Base-by-base conservation (phyloP, 768 basidiomycete species). In the Nidularia sp. region DNA sequence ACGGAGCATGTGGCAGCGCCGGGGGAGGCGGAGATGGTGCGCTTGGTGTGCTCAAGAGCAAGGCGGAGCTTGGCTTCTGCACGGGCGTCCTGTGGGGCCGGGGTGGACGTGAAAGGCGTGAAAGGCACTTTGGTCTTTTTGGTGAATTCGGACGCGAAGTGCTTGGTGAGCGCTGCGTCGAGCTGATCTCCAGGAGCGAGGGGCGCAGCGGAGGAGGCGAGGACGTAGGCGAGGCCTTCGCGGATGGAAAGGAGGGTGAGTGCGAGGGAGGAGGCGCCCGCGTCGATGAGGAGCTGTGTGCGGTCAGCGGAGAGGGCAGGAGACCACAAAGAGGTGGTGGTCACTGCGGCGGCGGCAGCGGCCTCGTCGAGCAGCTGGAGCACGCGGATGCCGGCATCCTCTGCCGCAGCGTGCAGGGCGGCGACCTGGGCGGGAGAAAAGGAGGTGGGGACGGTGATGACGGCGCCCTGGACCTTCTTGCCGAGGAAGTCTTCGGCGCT, bases 121-220 rank as follows among this genome's bases (percentile, higher is more conserved):
- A 97, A 75, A 0, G 85, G 72, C 22, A 80, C 80, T 68, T 91
- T 93, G 13, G 88, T 94, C 75, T 97, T 99, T 73, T 98, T 98
- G 47, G 90, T 90, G 69, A 99, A 99, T 57, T 99, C 96, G 64
- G 93, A 85, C 49, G 90, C 85, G 67, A 99, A 97, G 75, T 90
- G 90, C 54, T 88, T 86, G 72, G 97, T 84, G 41, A 98, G 78
- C 62, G 85, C 81, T 54, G 83, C 81, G 70, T 93, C 91, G 61
- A 95, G 83, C 53, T 80, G 77, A 57, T 88, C 80, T 0, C 86
- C 90, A 4, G 86, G 84, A 44, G 87, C 65, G 29, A 65, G 59
- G 34, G 75, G 65, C 34, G 70, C 69, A n/a, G 73, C 68, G 5
- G 77, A 71, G 0, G 80, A 75, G 3, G 81, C 81, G 31, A 93